A percentile compares a stretch with the other conserved stretches of the same genome.
These are phyloP conservation scores for Mrakia frigida DNA, from an alignment of 768 basidiomycete genomes.

Conservation along the genomic window DNA sequence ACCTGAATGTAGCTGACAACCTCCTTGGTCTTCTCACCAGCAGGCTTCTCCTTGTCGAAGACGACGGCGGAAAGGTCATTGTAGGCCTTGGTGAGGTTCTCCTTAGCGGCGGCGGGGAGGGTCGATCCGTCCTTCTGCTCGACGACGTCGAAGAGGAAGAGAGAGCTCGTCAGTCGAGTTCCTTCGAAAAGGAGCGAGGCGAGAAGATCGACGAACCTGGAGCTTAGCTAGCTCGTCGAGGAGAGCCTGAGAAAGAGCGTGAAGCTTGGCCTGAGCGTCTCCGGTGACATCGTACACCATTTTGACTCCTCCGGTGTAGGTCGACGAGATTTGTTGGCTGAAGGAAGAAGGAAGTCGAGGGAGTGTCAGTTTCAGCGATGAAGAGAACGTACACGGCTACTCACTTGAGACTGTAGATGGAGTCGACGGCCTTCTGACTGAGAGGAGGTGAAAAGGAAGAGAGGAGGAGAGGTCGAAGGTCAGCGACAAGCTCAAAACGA, in stretches of 20 bases:
- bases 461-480: not conserved
- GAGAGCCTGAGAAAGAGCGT: slow-evolving; percentile 19
- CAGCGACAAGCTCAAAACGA: not conserved
- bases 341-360: not conserved
- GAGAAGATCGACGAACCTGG: not conserved
- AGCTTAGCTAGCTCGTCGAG: slow-evolving; percentile 20
- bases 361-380: too few relatives aligned
- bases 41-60: slow-evolving; percentile 21
- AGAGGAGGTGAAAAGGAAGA: not conserved
- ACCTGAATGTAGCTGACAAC: slow-evolving; percentile 19
- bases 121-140: slow-evolving; percentile 18
- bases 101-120: slow-evolving; percentile 2
- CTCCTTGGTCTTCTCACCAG: slow-evolving; percentile 7
- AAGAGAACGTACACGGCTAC: not conserved
- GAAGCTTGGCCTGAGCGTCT: slow-evolving; percentile 28
- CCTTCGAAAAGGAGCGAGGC: not conserved
- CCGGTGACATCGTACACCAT: slow-evolving; percentile 21
- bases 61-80: slow-evolving; percentile 24
- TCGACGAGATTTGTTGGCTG: slow-evolving; percentile 28
- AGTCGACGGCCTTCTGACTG: slow-evolving; percentile 32
- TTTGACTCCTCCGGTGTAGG: slow-evolving; percentile 18
- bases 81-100: slow-evolving; percentile 22
- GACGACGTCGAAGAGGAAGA: not conserved
- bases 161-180: not conserved
- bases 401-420: slow-evolving; percentile 24